These are phyloP conservation scores for Leishmania major DNA, from an alignment of 208 protist species.

Conservation along the genomic window DNA sequence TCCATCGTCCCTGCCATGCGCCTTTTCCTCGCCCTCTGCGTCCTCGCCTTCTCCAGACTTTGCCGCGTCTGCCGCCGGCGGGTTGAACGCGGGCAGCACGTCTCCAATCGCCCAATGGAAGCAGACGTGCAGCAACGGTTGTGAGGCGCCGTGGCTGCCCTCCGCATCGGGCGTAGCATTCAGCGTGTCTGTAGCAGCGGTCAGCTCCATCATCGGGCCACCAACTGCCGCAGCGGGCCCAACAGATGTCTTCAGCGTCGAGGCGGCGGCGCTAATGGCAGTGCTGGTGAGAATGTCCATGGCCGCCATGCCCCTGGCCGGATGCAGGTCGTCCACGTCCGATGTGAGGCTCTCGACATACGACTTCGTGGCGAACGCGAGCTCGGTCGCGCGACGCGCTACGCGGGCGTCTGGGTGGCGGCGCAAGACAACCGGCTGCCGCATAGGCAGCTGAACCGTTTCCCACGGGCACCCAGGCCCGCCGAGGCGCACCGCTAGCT, in stretches of 20 bases:
- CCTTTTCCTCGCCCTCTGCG: background rate
- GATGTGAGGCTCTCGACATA: constrained; percentile 21
- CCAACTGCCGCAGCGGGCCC: background rate
- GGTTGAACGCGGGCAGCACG: background rate
- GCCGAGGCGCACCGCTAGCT: constrained; percentile 55
- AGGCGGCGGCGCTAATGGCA: constrained; percentile 15
- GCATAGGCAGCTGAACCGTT: constrained; percentile 48
- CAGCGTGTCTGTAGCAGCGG: background rate
- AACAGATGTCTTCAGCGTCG: constrained; percentile 6
- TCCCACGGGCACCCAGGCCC: constrained; percentile 56
- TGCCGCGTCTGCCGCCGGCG: background rate
- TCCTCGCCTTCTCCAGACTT: background rate
- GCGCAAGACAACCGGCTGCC: constrained; percentile 31
- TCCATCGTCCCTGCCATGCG: background rate
- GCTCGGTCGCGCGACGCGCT: constrained; percentile 37
- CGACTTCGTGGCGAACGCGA: constrained; percentile 36
- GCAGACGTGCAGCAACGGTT: constrained; percentile 21
- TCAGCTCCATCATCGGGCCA: constrained; percentile 5
- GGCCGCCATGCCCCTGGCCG: constrained; percentile 19
- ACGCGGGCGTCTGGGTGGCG: constrained; percentile 8
- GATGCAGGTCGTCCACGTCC: constrained; percentile 16
- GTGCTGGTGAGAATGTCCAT: constrained; percentile 29
- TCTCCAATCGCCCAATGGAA: constrained; percentile 36
- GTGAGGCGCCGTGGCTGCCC: background rate
- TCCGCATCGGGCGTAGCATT: background rate